phyloP scores from a whole-genome alignment of 202 grass and related monocot genomes.

The Bolboschoenoplectus hybrid region DNA sequence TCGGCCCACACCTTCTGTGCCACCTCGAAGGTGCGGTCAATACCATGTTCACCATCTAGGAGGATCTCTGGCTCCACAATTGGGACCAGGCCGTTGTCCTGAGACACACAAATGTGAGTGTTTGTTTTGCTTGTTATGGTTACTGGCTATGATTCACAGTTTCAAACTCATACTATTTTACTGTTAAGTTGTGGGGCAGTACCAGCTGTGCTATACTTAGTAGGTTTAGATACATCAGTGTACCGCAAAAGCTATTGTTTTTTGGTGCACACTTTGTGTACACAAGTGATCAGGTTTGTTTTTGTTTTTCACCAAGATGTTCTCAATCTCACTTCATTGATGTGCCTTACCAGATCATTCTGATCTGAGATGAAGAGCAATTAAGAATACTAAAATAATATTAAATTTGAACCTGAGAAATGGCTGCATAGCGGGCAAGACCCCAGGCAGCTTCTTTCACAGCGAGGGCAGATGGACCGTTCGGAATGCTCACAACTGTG shows the following conservation, averaged over 20 bases:
- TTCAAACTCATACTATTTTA: background rate
- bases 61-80: constrained; percentile 93
- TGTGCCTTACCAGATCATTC: constrained; percentile 15
- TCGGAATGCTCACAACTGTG: constrained; percentile 81
- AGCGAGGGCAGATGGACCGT: constrained; percentile 71
- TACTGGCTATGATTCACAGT: background rate
- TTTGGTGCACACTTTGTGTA: background rate
- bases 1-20: constrained; percentile 91
- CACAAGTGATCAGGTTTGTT: background rate
- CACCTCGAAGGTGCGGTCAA: constrained; percentile 79
- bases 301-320: background rate
- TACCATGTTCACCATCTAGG: constrained; percentile 79
- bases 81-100: constrained; percentile 83
- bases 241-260: background rate
- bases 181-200: background rate
- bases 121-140: background rate
- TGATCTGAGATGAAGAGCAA: background rate
- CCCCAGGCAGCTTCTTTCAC: constrained; percentile 89
- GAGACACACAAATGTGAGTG: background rate
- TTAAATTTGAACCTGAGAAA: constrained; percentile 54
- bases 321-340: background rate
- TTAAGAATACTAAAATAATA: background rate
- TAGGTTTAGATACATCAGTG: background rate
- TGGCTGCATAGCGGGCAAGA: constrained; percentile 81
- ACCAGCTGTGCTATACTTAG: background rate